Evolutionary conservation across 1,284 basidiomycete species (phyloP), one percentile per base, ranked within the genome.

Genomic region (Gomphus sp.): DNA sequence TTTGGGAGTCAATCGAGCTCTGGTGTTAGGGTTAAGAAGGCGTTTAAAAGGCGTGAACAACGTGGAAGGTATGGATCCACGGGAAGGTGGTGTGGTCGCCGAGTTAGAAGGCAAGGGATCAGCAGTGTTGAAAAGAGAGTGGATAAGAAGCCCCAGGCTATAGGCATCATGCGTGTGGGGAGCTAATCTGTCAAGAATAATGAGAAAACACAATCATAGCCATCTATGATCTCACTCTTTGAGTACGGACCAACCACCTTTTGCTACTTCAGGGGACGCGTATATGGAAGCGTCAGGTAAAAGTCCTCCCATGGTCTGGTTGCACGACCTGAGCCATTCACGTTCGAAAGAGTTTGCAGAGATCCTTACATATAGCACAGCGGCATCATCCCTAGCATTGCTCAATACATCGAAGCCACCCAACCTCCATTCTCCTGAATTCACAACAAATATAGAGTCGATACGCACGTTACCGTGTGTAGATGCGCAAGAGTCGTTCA

Each of bases 371-470:
- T 92, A 92, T 69, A 94, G 73, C 31, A 90, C 78, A 10, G 88
- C 79, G 51, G 76, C 70, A n/a, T 87, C 82, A 59, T 95, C 92
- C 66, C 82, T 87, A 3, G 87, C 77, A 66, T 79, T 89, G 66
- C 89, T 95, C 65, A 98, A 73, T 0, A 95, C 73, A 66, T 99
- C 97, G 66, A 99, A 95, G 1, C 96, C 96, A 36, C 90, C 95
- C 9, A 99, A 75, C 68, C 90, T 90, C 96, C 95, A 99, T 74
- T 99, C 97, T 22, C 96, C 92, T 0, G 93, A 91, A 0, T 85
- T 84, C 6, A 91, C 89, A 60, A 98, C 82, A 68, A 97, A 98
- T 62, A 99, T 81, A 2, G 90, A 86, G 59, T 86, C 82, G 4
- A 84, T 74, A 59, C 87, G 78, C 59, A 98, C 73, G 62, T 89